Percentiles rank a stretch among this genome's conserved stretches.
Conservation (phyloP, 148 eudicot species). For the Camellia granthamiana region DNA sequence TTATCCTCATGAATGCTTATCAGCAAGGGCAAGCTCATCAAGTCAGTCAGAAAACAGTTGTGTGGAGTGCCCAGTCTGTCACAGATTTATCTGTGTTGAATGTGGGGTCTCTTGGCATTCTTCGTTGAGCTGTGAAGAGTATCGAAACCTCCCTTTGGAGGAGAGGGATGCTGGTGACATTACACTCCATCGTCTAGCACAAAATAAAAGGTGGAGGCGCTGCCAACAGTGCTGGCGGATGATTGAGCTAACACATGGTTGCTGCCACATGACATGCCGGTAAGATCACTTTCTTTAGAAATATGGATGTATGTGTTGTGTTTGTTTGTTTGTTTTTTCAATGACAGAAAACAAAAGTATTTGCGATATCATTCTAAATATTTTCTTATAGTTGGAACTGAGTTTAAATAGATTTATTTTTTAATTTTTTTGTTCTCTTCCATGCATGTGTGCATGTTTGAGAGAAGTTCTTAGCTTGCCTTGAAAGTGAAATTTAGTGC, state of each 20-base stretch:
- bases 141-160: slow-evolving; percentile 49
- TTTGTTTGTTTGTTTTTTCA: no score
- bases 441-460: background rate
- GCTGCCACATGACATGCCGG: slow-evolving; percentile 78
- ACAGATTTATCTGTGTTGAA: slow-evolving; percentile 51
- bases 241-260: slow-evolving; percentile 67
- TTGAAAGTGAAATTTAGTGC: background rate
- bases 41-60: slow-evolving; percentile 45
- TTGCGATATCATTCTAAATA: background rate
- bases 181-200: slow-evolving; percentile 51
- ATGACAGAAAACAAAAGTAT: background rate
- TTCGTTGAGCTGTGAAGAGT: slow-evolving; percentile 69
- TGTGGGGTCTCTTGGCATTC: slow-evolving; percentile 82
- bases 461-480: background rate
- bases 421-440: background rate
- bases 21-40: slow-evolving; percentile 48
- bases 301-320: background rate
- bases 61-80: slow-evolving; percentile 71
- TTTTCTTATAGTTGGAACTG: background rate
- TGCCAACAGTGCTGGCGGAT: slow-evolving; percentile 68
- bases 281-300: slow-evolving; percentile 26
- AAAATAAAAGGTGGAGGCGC: slow-evolving; percentile 63
- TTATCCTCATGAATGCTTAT: slow-evolving; percentile 55
- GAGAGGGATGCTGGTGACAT: slow-evolving; percentile 56
- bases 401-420: background rate